Conservation (phyloP, 345 rosid species). For the Brassica rapa region DNA sequence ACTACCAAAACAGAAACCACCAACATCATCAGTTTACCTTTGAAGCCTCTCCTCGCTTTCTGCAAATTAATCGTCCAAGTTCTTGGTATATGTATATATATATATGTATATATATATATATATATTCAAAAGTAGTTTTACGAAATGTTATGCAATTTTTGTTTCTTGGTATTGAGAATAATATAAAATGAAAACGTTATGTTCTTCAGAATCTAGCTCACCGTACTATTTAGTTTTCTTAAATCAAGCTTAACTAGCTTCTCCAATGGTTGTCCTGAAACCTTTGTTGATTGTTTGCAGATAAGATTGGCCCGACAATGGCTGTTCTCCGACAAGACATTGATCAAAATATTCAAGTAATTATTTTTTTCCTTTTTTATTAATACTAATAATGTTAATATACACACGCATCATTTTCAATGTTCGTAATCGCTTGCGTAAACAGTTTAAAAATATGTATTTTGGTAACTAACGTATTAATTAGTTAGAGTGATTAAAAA, state of each 20-base stretch:
- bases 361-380: background rate
- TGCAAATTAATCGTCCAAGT: constrained; percentile 72
- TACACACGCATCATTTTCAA: constrained; percentile 28
- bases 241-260: background rate
- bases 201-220: background rate
- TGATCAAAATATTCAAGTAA: constrained; percentile 77
- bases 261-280: constrained; percentile 28
- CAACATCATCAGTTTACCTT: constrained; percentile 50
- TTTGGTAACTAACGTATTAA: background rate
- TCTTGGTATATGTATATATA: constrained; percentile 53
- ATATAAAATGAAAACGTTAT: background rate
- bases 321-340: constrained; percentile 88
- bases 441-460: background rate
- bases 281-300: constrained; percentile 50
- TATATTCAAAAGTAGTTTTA: background rate
- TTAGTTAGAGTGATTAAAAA: constrained; percentile 17
- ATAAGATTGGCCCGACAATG: constrained; percentile 98
- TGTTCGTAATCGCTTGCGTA: constrained; percentile 42
- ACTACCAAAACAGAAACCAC: constrained; percentile 39
- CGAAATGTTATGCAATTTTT: background rate
- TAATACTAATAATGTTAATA: background rate
- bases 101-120: background rate
- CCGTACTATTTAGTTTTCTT: constrained; percentile 1
- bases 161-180: background rate
- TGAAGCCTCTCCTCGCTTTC: constrained; percentile 63